Percentiles rank a stretch among this genome's conserved stretches.
Conservation (phyloP, 148 eudicot species). For the Cornus kousa region DNA sequence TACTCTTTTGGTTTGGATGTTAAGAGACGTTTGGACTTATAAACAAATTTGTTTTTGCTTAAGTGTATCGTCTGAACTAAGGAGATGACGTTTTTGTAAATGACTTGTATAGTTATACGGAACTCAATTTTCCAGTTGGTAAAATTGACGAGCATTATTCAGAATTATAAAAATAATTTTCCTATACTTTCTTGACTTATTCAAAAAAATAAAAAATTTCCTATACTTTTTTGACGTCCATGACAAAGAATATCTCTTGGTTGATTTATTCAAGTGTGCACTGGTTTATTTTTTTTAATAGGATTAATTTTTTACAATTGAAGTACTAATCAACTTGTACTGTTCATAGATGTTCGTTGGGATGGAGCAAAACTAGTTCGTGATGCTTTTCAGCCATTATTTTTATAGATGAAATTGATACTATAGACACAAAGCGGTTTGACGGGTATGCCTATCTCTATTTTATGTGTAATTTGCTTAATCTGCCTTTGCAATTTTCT, state of each 20-base stretch:
- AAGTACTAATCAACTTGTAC: neutral
- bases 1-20: neutral
- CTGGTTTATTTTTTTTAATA: no score
- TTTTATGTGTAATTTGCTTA: neutral
- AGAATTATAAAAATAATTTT: neutral
- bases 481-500: neutral
- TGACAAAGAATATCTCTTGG: neutral
- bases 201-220: no score
- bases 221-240: no score
- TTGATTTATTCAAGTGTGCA: no score
- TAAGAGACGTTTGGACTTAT: neutral
- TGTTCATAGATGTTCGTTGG: slow-evolving; percentile 85
- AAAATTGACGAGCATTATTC: neutral
- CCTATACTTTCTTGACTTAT: no score
- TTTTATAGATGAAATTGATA: slow-evolving; percentile 97
- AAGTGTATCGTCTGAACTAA: neutral
- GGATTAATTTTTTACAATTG: neutral
- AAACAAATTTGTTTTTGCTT: neutral
- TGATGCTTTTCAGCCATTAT: slow-evolving; percentile 97
- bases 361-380: slow-evolving; percentile 71
- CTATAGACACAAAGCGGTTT: slow-evolving; percentile 97
- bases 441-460: slow-evolving; percentile 53
- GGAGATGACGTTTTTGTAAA: neutral
- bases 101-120: neutral
- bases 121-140: neutral